Evolutionary conservation across 2,329 filamentous ascomycete genomes (phyloP), one percentile per base, ranked within the genome.

Genomic region (Cytospora chrysosperma): DNA sequence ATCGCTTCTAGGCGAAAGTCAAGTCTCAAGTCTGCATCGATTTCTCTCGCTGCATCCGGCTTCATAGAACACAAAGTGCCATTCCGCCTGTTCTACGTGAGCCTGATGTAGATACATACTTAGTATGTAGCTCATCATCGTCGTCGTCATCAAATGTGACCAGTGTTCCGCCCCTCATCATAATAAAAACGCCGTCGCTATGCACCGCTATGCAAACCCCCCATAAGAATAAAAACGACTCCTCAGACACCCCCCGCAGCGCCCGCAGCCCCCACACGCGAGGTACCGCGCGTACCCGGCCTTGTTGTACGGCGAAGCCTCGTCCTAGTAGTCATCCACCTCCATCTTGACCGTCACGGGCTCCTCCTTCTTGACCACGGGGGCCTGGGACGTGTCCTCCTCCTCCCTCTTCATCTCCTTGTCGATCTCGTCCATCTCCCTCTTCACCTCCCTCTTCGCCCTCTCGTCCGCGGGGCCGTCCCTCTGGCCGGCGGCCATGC

Each of bases 331-430:
- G 69, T 81, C 78, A 63, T 85, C 83, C 13, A 81, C 69, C 32
- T 83, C 80, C 80, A 83, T 82, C 69, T 73, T 78, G 49, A 72
- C 67, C 2, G 69, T 50, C 37, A 67, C 67, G 21, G 69, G 26
- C 47, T 68, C 73, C 21, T 69, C 71, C 59, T 67, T 67, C 7
- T 69, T 75, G 53, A 70, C 71, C 49, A 70, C 74, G 3, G 74
- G 75, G 32, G 73, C 76, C 52, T 77, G 75, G 32, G 70, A 73
- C 2, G 78, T 75, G 0, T 69, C 76, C 78, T 89, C 90, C 80
- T 88, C 68, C 75, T 21, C 58, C n/a, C 58, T 51, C 63, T 85
- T 83, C 17, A 81, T 69, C 28, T 83, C 80, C 79, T 82, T 82
- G 69, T 73, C 78, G 40, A 72, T 43, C 51, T 67, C 66, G 19